A percentile compares a stretch with the other conserved stretches of the same genome.
Conservation (phyloP, 306 rosid genomes). For the Prinsepia uniflora region DNA sequence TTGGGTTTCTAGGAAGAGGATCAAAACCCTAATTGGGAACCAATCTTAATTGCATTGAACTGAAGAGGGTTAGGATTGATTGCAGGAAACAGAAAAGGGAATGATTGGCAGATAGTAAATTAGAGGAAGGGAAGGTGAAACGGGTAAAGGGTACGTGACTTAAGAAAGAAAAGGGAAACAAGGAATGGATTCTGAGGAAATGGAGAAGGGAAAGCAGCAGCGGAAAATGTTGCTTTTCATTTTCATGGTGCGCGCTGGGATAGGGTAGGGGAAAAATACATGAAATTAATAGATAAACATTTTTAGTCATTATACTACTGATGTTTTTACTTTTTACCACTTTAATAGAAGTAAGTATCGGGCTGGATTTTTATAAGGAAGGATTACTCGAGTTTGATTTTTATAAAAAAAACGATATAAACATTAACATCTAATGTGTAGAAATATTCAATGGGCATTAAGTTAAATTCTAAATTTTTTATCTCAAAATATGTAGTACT, state of each 20-base stretch:
- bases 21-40: conserved; percentile 31
- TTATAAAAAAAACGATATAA: too few species aligned
- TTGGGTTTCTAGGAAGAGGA: not conserved
- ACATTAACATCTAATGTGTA: too few species aligned
- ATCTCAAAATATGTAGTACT: too few species aligned
- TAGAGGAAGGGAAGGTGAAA: conserved; percentile 1
- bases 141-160: not conserved
- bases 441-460: too few species aligned
- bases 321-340: too few species aligned
- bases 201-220: not conserved
- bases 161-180: not conserved
- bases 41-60: conserved; percentile 9
- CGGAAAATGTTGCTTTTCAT: conserved; percentile 4
- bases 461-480: too few species aligned
- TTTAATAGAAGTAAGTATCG: too few species aligned
- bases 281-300: too few species aligned
- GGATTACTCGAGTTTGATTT: too few species aligned
- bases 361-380: too few species aligned
- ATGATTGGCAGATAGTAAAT: not conserved
- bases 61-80: not conserved
- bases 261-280: not conserved
- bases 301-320: too few species aligned
- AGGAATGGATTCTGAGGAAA: not conserved
- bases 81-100: conserved; percentile 1
- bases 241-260: conserved; percentile 5